Evolutionary conservation across 495 filamentous ascomycete genomes (phyloP).

Genomic region (Penicillium macrosclerotiorum): DNA sequence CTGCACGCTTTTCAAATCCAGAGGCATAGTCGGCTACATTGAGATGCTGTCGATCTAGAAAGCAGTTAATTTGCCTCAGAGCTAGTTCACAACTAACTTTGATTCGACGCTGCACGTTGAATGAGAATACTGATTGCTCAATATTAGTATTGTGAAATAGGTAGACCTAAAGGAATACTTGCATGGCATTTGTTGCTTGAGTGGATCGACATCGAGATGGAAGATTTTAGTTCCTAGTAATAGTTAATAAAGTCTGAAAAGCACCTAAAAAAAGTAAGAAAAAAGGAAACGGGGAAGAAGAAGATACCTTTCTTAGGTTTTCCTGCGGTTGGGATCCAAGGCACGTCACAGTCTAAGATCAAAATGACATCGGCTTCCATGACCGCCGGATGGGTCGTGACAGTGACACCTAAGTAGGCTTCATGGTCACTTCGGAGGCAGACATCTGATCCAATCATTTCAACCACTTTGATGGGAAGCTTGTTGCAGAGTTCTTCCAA

Average conservation of each 20-base stretch:
- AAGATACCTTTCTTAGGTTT: constrained; percentile 46
- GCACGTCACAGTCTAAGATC: constrained; percentile 79
- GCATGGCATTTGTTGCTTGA: constrained; percentile 77
- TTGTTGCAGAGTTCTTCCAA: constrained; percentile 74
- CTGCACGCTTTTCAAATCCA: constrained; percentile 8
- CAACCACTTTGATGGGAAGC: constrained; percentile 75
- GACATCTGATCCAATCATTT: constrained; percentile 86
- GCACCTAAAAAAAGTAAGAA: no score
- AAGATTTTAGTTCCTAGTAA: constrained; percentile 45
- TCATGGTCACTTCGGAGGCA: constrained; percentile 77
- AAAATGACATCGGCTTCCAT: constrained; percentile 71
- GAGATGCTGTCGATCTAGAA: constrained; percentile 10
- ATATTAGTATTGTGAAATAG: not conserved
- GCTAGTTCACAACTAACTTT: constrained; percentile 21
- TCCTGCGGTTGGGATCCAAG: constrained; percentile 61
- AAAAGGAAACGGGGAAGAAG: not conserved
- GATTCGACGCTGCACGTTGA: constrained; percentile 53
- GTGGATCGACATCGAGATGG: constrained; percentile 78
- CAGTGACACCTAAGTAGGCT: constrained; percentile 66
- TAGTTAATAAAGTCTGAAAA: not conserved
- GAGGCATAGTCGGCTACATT: constrained; percentile 1
- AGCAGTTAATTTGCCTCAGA: constrained; percentile 16
- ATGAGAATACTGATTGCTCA: constrained; percentile 54
- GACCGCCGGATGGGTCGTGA: constrained; percentile 46
- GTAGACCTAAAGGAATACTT: not conserved